Evolutionary conservation across 1,284 basidiomycete species (phyloP), one percentile per base, ranked within the genome.

Genomic region (Phaffia rhodozyma): DNA sequence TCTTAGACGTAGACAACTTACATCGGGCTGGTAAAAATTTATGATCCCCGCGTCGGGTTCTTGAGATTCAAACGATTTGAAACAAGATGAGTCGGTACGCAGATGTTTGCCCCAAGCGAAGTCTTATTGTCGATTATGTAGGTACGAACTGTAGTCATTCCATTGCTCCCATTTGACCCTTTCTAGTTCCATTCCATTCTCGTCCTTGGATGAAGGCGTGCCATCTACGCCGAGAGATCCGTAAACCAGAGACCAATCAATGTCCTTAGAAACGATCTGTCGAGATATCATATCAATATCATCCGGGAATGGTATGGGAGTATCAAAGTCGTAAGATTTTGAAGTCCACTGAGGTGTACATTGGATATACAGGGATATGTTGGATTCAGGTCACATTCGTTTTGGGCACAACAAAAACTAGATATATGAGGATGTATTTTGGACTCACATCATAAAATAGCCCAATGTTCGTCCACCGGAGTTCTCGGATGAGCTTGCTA

Each of bases 21-120:
- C 83, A 74, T 83, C 86, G 58, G 79, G 80, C 73, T 91, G 88
- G 72, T 91, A 91, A 71, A 90, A 94, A 73, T 96, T 96, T 66
- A 94, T 86, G 55, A 96, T 93, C 2, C 91, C 91, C 16, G 91
- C 90, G 72, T 93, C 91, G 2, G 90, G 89, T 72, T 87, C 91
- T 87, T 70, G 43, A 47, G 57, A 62, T 43, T 43, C 7, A 47
- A 71, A 20, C 70, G 1, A 52, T 52, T 11, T 54, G 27, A 13
- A 48, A 53, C 67, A 67, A 68, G 5, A n/a, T 58, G 3, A 51
- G 47, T 55, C 65, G 67, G 7, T 53, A 48, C 3, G 58, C 30
- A n/a, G 11, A 48, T n/a, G 53, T 5, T 43, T 50, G 61, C 30
- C 63, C 48, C 32, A 59, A 32, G 29, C 20, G 11, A n/a, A 54